Evolutionary conservation across 257 asterid species (phyloP), one percentile per base, ranked within the genome.

Genomic region (Solanum tarapatanum): DNA sequence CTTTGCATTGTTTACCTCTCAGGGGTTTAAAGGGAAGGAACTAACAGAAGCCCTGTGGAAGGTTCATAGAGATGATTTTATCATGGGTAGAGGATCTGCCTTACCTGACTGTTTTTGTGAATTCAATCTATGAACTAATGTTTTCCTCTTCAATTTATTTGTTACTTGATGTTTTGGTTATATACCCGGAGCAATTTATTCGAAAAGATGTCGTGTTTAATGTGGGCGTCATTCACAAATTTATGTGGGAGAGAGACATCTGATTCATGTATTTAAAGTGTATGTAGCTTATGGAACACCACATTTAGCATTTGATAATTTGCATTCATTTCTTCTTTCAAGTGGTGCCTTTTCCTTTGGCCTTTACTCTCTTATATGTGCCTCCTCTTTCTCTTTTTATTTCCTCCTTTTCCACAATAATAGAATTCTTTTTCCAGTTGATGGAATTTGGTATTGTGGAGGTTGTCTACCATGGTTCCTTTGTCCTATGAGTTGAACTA

Each of bases 41-140:
- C 87, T 97, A 69, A 89, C 76, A 94, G 97, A 94, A 58, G 98
- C 93, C 0, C 82, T 97, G 26, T 97, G 98, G 99, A 93, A 92
- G 87, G 92, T 90, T 90, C 99, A 97, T 64, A 92, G 93, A 91
- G 96, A 97, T 89, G 98, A 96, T 93, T 97, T 91, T 89, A 96
- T 94, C 23, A 94, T 90, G 95, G 95, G 98, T 4, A 93, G 94
- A 43, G 99, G 99, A 55, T 93, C 98, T 87, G 99, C 99, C 82
- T 89, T 97, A 87, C 98, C 96, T 0, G 98, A 94, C 88, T 97
- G 99, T 92, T 97, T 97, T 90, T 97, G 99, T 79, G 98, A 97
- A 70, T 92, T 91, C 87, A 94, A 92, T 87, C 24, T 95, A 66
- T 94, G 90, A 86, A 74, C 35, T 19, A 21, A 0, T 30, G 70